Percentiles rank a stretch among this genome's conserved stretches.
phyloP scores from a whole-genome alignment of 1,139 yeast species.

The Kodamaea sp. region DNA sequence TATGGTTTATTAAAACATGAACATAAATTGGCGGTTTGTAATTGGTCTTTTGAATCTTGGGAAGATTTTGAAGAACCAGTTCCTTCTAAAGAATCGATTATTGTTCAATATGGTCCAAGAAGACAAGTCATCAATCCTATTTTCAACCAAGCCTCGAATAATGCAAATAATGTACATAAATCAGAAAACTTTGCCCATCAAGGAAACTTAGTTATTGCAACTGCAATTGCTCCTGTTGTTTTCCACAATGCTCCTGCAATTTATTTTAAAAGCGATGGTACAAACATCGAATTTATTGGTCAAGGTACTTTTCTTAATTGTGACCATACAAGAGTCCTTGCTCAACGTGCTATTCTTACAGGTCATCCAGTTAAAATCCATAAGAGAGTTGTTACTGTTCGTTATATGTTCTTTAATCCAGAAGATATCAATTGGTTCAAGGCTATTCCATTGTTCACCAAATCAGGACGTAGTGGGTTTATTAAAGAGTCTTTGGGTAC shows the following conservation, averaged over 20 bases:
- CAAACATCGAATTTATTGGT: slow-evolving; percentile 64
- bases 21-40: slow-evolving; percentile 78
- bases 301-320: slow-evolving; percentile 87
- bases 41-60: slow-evolving; percentile 81
- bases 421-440: slow-evolving; percentile 89
- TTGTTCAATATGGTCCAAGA: slow-evolving; percentile 92
- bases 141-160: slow-evolving; percentile 75
- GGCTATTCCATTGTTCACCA: slow-evolving; percentile 88
- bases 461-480: slow-evolving; percentile 87
- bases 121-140: slow-evolving; percentile 81
- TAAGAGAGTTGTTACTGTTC: slow-evolving; percentile 83
- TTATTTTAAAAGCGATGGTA: slow-evolving; percentile 56
- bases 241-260: slow-evolving; percentile 82
- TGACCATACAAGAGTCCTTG: slow-evolving; percentile 79
- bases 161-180: slow-evolving; percentile 83
- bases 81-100: slow-evolving; percentile 70
- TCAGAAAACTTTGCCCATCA: slow-evolving; percentile 80
- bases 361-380: slow-evolving; percentile 97
- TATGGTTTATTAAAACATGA: slow-evolving; percentile 82
- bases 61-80: slow-evolving; percentile 84
- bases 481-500: slow-evolving; percentile 96
- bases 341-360: slow-evolving; percentile 84
- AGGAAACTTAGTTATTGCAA: slow-evolving; percentile 70
- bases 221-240: slow-evolving; percentile 85
- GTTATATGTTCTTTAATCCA: slow-evolving; percentile 95